Evolutionary conservation across 1,284 basidiomycete genomes (phyloP).

Genomic region (Laetiporus sulphureus): DNA sequence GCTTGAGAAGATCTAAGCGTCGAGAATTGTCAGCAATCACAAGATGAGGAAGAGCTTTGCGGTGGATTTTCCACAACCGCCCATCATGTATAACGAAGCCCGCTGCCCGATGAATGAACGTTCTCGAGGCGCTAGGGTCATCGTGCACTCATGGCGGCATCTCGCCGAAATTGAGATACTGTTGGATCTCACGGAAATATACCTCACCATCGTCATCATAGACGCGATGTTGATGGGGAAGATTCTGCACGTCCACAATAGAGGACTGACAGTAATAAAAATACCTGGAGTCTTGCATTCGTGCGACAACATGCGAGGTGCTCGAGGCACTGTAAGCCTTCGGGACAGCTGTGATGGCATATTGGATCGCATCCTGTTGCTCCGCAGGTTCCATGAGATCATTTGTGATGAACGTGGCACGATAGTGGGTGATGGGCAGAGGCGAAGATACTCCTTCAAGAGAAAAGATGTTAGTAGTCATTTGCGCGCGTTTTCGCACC

Average conservation of each 20-base stretch:
- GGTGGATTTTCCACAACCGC: constrained; percentile 2
- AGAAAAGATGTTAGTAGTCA: neutral
- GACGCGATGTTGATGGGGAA: too few relatives aligned
- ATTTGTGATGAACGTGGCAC: neutral
- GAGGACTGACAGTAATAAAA: too few relatives aligned
- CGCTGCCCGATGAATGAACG: neutral
- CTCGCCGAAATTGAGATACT: neutral
- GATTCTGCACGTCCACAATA: too few relatives aligned
- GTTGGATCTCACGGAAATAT: neutral
- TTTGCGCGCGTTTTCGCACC: neutral
- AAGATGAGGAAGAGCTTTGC: constrained; percentile 1
- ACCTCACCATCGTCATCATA: neutral
- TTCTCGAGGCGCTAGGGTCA: neutral
- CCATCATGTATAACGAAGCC: neutral
- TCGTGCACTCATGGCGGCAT: neutral
- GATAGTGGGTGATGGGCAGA: neutral
- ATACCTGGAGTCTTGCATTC: neutral
- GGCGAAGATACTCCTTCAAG: neutral
- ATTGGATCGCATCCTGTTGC: neutral
- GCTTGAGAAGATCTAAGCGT: constrained; percentile 11
- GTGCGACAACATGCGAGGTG: neutral
- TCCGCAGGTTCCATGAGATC: neutral
- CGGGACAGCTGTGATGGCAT: neutral
- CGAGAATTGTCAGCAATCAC: constrained; percentile 6
- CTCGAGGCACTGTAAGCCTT: neutral